Base-by-base conservation (phyloP, 2,329 filamentous ascomycete genomes). In the Fusarium buxicola region DNA sequence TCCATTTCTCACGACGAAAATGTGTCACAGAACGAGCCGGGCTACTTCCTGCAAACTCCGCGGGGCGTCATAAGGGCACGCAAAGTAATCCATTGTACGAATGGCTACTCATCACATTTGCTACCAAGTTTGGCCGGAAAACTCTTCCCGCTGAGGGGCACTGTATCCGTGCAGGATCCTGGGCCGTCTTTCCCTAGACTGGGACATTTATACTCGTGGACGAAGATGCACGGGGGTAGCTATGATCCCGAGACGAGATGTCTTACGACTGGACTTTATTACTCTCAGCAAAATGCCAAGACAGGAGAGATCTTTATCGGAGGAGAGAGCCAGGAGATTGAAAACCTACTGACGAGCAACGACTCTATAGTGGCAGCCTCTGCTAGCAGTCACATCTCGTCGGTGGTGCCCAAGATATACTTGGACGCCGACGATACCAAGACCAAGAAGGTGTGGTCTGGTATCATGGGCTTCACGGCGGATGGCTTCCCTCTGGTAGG, bases 71-170 rank as follows among this genome's bases (percentile, higher is more conserved):
- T 86, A 13, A 67, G 60, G 3, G 77, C 82, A 15, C 73, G 73
- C 3, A 79, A 85, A 48, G 72, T 88, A 5, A 76, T 87, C 4
- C 83, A 87, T 60, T 82, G 82, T 24, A 87, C 83, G 1, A 86
- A 88, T 60, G 82, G 76, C 2, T 82, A 82, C 60, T 75, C 80
- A 0, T 72, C 78, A 0, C 79, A 84, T 41, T 77, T 86, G 5
- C 68, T 86, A 4, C 82, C 84, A 0, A 77, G 74, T 0, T 69
- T 85, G 7, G 72, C 75, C 3, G 76, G 77, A 3, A 79, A 77
- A 31, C 65, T 83, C 9, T 77, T 78, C 6, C 76, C 80, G 0
- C 47, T 79, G 1, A 74, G 79, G 3, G 79, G 73, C 2, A 79
- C 81, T 39, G 83, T 84, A 80, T 78, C 80, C 2, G 78, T 78